These are phyloP conservation scores for Fallopia convolvulus DNA, from an alignment of 148 eudicot genomes.

Conservation along the genomic window DNA sequence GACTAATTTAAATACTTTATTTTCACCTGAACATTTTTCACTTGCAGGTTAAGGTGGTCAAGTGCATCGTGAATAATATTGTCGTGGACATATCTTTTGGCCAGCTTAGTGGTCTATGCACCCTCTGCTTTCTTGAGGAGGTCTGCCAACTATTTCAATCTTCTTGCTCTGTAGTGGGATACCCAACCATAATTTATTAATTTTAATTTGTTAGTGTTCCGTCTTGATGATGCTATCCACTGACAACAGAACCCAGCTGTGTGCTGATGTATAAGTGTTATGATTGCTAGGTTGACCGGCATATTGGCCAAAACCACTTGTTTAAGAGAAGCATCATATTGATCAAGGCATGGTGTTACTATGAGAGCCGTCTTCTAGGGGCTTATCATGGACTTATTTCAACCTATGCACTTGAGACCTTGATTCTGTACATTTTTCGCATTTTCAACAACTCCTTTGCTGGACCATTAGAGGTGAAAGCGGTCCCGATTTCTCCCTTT, in stretches of 20 bases:
- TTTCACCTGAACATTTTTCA: neutral
- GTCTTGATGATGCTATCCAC: neutral
- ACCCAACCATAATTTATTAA: neutral
- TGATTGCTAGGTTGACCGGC: slow-evolving; percentile 34
- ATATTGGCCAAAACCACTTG: slow-evolving; percentile 41
- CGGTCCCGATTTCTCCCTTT: neutral
- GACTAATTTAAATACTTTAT: neutral
- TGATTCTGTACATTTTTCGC: slow-evolving; percentile 52
- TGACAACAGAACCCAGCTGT: neutral
- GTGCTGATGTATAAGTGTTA: neutral
- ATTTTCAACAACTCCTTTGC: slow-evolving; percentile 44
- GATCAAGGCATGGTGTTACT: slow-evolving; percentile 65
- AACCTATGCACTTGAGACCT: slow-evolving; percentile 55
- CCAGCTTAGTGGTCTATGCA: slow-evolving; percentile 43
- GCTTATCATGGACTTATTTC: slow-evolving; percentile 61
- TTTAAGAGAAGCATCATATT: slow-evolving; percentile 56
- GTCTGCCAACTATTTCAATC: slow-evolving; percentile 19
- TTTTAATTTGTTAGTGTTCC: neutral
- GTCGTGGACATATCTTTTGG: slow-evolving; percentile 48
- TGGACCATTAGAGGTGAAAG: slow-evolving; percentile 52
- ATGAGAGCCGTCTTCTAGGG: slow-evolving; percentile 56
- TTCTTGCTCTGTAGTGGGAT: neutral
- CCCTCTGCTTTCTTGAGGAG: slow-evolving; percentile 48
- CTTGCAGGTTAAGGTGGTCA: slow-evolving; percentile 47
- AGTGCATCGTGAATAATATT: slow-evolving; percentile 44